Evolutionary conservation across 192 early-diverging fungal species (phyloP).

Genomic region (Coemansia sp.): DNA sequence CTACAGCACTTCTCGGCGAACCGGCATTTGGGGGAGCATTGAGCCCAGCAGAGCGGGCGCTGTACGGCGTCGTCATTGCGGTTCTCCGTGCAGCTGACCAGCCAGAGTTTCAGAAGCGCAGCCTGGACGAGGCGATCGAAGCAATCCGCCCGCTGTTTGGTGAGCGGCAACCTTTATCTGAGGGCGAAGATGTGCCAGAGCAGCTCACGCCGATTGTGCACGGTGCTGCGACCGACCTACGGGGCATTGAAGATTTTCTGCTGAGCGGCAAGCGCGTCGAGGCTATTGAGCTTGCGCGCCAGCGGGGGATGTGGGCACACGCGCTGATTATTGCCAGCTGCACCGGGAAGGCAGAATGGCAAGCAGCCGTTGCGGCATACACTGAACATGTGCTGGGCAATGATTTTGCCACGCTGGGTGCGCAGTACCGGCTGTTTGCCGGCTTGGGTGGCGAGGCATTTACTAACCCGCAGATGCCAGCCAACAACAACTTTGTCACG

Average conservation of each 20-base stretch:
- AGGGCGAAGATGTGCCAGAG: background rate
- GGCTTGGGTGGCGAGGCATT: constrained; percentile 55
- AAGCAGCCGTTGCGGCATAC: constrained; percentile 72
- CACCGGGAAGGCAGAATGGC: constrained; percentile 78
- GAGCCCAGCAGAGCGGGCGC: constrained; percentile 17
- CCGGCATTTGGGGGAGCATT: background rate
- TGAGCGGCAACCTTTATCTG: background rate
- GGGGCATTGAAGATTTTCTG: constrained; percentile 27
- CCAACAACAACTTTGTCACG: constrained; percentile 17
- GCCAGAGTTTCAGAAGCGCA: constrained; percentile 8
- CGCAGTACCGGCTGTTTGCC: constrained; percentile 66
- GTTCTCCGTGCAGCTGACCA: constrained; percentile 20
- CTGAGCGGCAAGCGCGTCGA: constrained; percentile 41
- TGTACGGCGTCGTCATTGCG: constrained; percentile 22
- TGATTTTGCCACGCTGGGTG: constrained; percentile 51
- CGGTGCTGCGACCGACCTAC: constrained; percentile 20
- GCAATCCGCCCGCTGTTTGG: constrained; percentile 56
- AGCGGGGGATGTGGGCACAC: constrained; percentile 73
- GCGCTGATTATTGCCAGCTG: constrained; percentile 87
- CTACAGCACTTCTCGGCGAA: constrained; percentile 13
- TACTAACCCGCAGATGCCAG: constrained; percentile 1
- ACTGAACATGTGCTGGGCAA: constrained; percentile 51
- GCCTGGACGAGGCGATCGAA: constrained; percentile 26
- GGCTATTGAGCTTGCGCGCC: constrained; percentile 47
- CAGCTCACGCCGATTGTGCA: constrained; percentile 9